phyloP scores from a whole-genome alignment of 2,329 filamentous ascomycete species.

The Plenodomus biglobosus region DNA sequence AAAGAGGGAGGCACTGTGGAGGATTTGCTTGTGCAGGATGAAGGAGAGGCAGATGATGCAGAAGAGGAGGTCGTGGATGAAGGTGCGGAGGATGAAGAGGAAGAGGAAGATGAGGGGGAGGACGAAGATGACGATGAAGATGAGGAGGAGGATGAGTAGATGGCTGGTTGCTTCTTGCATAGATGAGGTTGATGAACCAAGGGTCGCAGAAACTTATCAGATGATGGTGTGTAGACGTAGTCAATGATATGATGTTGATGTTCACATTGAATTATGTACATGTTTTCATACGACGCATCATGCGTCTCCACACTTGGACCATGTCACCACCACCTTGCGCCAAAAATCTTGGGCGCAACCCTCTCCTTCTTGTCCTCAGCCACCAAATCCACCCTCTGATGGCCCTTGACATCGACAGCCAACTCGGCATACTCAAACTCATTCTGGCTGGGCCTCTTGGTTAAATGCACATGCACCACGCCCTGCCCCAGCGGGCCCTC shows the following conservation, averaged over 20 bases:
- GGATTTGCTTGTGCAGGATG: slow-evolving; percentile 35
- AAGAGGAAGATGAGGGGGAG: slow-evolving; percentile 27
- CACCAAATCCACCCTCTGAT: slow-evolving; percentile 50
- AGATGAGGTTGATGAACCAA: neutral
- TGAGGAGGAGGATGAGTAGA: slow-evolving; percentile 3
- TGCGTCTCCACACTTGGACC: neutral
- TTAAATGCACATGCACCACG: slow-evolving; percentile 75
- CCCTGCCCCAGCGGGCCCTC: slow-evolving; percentile 76
- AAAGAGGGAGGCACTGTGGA: slow-evolving; percentile 62
- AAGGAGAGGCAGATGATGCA: slow-evolving; percentile 36
- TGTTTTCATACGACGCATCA: too few species aligned
- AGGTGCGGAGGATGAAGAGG: slow-evolving; percentile 33
- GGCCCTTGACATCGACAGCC: slow-evolving; percentile 74
- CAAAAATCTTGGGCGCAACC: slow-evolving; percentile 41
- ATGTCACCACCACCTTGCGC: slow-evolving; percentile 40
- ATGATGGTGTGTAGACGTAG: neutral
- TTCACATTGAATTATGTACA: neutral
- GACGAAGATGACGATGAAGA: slow-evolving; percentile 24
- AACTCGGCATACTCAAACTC: slow-evolving; percentile 80
- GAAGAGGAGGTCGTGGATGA: slow-evolving; percentile 38
- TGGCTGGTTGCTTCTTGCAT: too few species aligned
- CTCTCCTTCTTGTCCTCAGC: slow-evolving; percentile 30
- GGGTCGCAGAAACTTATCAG: neutral
- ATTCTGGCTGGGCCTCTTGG: slow-evolving; percentile 63
- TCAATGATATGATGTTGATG: neutral